Evolutionary conservation across 1,284 basidiomycete genomes (phyloP).

Genomic region (Tylopilus sp.): DNA sequence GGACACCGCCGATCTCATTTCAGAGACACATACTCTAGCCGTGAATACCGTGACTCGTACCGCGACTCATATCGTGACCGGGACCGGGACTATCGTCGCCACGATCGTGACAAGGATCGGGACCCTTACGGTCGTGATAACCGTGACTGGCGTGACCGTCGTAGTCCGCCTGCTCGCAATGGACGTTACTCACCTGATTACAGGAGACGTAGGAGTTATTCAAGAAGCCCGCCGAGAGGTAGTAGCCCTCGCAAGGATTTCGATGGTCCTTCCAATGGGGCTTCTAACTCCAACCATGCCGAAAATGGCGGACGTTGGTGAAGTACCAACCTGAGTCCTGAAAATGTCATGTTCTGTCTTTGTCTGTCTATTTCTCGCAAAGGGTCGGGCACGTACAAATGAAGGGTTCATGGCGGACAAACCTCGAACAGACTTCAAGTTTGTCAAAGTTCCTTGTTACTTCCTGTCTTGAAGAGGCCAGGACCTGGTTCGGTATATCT

Average conservation of each 20-base stretch:
- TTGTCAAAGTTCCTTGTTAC: slow-evolving; percentile 36
- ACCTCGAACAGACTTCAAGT: slow-evolving; percentile 31
- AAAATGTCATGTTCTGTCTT: slow-evolving; percentile 25
- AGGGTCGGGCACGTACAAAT: slow-evolving; percentile 33
- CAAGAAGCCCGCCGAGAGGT: slow-evolving; percentile 71
- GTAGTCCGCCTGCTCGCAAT: slow-evolving; percentile 62
- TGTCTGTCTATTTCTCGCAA: slow-evolving; percentile 28
- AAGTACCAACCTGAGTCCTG: slow-evolving; percentile 23
- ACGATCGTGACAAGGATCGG: slow-evolving; percentile 53
- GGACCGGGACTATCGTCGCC: slow-evolving; percentile 47
- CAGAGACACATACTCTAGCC: slow-evolving; percentile 49
- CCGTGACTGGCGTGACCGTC: slow-evolving; percentile 58
- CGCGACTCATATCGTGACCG: slow-evolving; percentile 51
- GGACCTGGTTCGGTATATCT: slow-evolving; percentile 37
- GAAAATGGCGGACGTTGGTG: slow-evolving; percentile 47
- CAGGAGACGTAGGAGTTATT: slow-evolving; percentile 69
- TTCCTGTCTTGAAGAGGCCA: slow-evolving; percentile 37
- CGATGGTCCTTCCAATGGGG: slow-evolving; percentile 39
- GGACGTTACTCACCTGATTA: slow-evolving; percentile 73
- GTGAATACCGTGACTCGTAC: slow-evolving; percentile 45
- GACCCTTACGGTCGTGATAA: slow-evolving; percentile 55
- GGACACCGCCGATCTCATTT: slow-evolving; percentile 72
- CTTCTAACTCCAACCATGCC: slow-evolving; percentile 34
- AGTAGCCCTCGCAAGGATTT: slow-evolving; percentile 66
- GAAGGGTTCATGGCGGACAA: slow-evolving; percentile 38